Evolutionary conservation across 345 rosid genomes (phyloP), one percentile per base, ranked within the genome.

Genomic region (Brassica rapa): DNA sequence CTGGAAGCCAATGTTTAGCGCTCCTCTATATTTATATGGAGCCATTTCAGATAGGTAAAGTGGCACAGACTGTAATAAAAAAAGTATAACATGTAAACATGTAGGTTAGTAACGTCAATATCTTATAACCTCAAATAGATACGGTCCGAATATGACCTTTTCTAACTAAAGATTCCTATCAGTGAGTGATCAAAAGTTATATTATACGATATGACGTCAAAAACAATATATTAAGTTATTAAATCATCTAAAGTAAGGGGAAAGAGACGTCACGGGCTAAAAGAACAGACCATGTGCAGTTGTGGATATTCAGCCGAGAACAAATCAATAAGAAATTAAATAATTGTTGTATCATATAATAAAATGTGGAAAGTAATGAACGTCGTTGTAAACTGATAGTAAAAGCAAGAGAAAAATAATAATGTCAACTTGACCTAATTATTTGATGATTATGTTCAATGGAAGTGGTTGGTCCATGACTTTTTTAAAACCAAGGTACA

Each of bases 31-130:
- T 83, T 64, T 91, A 93, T 96, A 93, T 1, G 99, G 99, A 19
- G 99, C 96, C 99, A 91, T 91, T 82, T 95, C 99, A 0, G 99
- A 95, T n/a, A 95, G 87, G 83, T 95, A 95, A 3, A 95, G 90
- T 56, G 99, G 99, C 79, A 93, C 99, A 4, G 97, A 76, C 98
- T 95, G 97, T 76, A 83, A 49, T 68, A 64, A 8, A 5, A 2
- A 74, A 3, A 63, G 35, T 21, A n/a, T 24, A 3, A 66, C 37
- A 66, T 2, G 56, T 49, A 46, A 46, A 46, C 51, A 46, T 46
- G 16, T 12, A 49, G 74, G 73, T 73, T 14, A 77, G 24, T 12
- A 27, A 29, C 8, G 79, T 76, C 51, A 76, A 59, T 60, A 2
- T 30, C 8, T 1, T 8, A 14, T 30, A 27, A 49, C 0, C 24